Evolutionary conservation across 495 filamentous ascomycete species (phyloP).

Genomic region (Aspergillus baeticus): DNA sequence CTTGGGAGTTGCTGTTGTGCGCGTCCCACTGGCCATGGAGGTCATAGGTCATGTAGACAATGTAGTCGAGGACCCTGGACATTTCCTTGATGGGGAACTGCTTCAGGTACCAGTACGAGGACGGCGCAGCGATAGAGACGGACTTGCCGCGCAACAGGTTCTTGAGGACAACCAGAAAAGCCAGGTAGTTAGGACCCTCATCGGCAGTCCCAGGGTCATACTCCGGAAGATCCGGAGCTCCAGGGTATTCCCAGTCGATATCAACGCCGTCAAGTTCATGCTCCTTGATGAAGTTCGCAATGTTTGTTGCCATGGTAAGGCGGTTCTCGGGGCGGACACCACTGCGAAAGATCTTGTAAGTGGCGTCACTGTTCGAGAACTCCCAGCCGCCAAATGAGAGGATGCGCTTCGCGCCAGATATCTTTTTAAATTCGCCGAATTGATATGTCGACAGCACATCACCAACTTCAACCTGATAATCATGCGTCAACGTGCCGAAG

Average conservation of each 20-base stretch:
- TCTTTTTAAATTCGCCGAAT: conserved; percentile 23
- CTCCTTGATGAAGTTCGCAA: conserved; percentile 31
- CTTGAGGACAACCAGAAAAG: conserved; percentile 26
- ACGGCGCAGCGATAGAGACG: conserved; percentile 17
- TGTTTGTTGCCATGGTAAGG: conserved; percentile 30
- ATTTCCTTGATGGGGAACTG: conserved; percentile 28
- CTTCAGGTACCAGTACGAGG: conserved; percentile 37
- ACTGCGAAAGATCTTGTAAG: too few species aligned
- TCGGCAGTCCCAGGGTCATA: conserved; percentile 20
- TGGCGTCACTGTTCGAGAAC: too few species aligned
- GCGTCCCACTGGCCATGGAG: conserved; percentile 37
- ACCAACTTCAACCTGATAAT: conserved; percentile 28
- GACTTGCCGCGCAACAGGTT: conserved; percentile 6
- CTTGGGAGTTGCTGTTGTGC: conserved; percentile 17
- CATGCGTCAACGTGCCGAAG: conserved; percentile 36
- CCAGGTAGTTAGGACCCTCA: conserved; percentile 28
- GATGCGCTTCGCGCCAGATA: conserved; percentile 41
- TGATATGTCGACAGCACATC: conserved; percentile 10
- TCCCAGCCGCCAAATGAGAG: conserved; percentile 48
- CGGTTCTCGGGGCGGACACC: too few species aligned
- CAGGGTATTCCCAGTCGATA: conserved; percentile 44
- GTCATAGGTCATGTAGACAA: conserved; percentile 39
- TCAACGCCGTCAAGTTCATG: conserved; percentile 40
- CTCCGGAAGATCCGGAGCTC: conserved; percentile 34
- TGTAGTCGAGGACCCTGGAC: conserved; percentile 24